Base-by-base conservation (phyloP, 2,329 filamentous ascomycete species). In the Cladosporium sp. region DNA sequence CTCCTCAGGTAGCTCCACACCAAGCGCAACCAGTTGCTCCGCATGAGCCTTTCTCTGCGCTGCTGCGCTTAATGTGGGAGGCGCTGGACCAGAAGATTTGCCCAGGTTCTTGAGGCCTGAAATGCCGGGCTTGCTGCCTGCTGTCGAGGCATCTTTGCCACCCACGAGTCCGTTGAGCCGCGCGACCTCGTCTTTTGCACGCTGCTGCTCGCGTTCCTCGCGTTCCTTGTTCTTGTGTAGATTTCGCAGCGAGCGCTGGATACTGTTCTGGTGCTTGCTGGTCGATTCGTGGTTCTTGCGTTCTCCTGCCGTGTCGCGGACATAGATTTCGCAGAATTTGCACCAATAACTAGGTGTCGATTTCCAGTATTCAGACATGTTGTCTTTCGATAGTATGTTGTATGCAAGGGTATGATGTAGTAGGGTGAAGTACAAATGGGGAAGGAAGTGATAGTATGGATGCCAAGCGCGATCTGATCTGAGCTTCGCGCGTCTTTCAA, bases 281-380 rank as follows among this genome's bases (percentile, higher is more conserved):
- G 72, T 75, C 34, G 72, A 67, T 58, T 78, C 76, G 68, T 78
- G 76, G 36, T 75, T 74, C 70, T 88, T 85, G 72, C 89, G 90
- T 78, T 97, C 93, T 78, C 97, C 88, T 71, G 92, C 89, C 25
- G 93, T 97, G 82, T 99, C 95, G 79, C 92, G 91, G 58, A 99
- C 91, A 79, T 89, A 98, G 76, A 86, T 87, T 75, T 88, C 87
- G 86, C 95, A 99, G 83, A 97, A 92, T 79, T 98, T 98, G 86
- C 95, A 99, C 93, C 93, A 98, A 81, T 96, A 96, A 76, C 90
- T 94, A 6, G 93, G 93, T 36, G 93, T 97, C 23, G 94, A 97
- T 78, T 98, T 98, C 95, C 95, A 98, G 81, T 97, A 96, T 84
- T 98, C 95, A 0, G 95, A 89, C 95, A 99, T 98, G 58, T 21